Conservation (phyloP, 331 rosid genomes). For the Stylosanthes scabra region DNA sequence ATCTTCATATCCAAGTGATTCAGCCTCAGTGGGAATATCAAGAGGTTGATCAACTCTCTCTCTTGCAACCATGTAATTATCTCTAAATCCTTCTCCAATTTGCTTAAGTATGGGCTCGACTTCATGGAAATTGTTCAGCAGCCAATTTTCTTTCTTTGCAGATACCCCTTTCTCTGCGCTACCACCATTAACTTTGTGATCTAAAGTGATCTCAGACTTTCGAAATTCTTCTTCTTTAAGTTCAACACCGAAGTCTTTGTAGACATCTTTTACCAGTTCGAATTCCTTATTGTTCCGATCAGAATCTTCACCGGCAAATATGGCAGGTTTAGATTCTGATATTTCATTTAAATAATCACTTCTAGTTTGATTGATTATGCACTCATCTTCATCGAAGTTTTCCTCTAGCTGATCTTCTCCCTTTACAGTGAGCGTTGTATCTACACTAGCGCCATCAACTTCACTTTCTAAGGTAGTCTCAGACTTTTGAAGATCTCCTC, state of each 20-base stretch:
- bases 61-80: conserved; percentile 78
- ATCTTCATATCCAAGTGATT: conserved; percentile 54
- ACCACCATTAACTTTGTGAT: conserved; percentile 46
- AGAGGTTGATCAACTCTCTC: conserved; percentile 56
- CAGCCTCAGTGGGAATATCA: conserved; percentile 46
- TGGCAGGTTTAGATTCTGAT: conserved; percentile 42
- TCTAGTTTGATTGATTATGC: conserved; percentile 58
- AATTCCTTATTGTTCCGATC: conserved; percentile 47
- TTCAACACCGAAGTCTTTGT: conserved; percentile 36
- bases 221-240: conserved; percentile 40
- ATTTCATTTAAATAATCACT: conserved; percentile 40
- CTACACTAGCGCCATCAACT: conserved; percentile 41
- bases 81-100: conserved; percentile 83
- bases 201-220: conserved; percentile 47
- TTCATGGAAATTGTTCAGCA: conserved; percentile 75
- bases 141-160: conserved; percentile 67
- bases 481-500: conserved; percentile 46
- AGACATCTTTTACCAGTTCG: conserved; percentile 39
- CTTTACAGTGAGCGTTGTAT: conserved; percentile 38
- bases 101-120: conserved; percentile 76
- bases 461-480: conserved; percentile 49
- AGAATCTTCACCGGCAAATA: conserved; percentile 45
- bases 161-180: conserved; percentile 35
- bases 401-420: conserved; percentile 59
- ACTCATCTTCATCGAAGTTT: conserved; percentile 63